Evolutionary conservation across 2,329 filamentous ascomycete species (phyloP).

Genomic region (Aspergillaceae sp.): DNA sequence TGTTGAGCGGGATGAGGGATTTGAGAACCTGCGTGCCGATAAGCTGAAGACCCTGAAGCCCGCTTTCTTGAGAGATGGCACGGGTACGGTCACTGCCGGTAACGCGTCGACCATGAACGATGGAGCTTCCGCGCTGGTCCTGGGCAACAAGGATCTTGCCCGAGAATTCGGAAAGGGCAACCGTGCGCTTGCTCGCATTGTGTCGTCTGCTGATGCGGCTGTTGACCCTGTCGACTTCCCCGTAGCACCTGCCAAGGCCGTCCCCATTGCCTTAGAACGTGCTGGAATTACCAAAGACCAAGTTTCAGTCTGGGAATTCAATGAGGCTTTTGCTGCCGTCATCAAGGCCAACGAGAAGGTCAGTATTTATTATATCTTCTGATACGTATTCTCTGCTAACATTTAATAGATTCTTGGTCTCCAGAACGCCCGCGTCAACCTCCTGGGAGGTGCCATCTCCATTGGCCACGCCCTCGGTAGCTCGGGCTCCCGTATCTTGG

Average conservation of each 20-base stretch:
- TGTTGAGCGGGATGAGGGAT: constrained; percentile 79
- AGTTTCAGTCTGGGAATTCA: constrained; percentile 95
- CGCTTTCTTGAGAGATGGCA: constrained; percentile 77
- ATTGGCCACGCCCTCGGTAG: constrained; percentile 87
- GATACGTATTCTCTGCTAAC: constrained; percentile 4
- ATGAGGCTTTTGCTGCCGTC: constrained; percentile 93
- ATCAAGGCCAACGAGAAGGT: constrained; percentile 91
- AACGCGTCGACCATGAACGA: constrained; percentile 94
- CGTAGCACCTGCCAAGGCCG: constrained; percentile 81
- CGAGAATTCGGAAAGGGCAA: constrained; percentile 69
- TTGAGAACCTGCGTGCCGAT: constrained; percentile 74
- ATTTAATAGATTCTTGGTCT: constrained; percentile 62
- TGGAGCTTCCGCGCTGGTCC: constrained; percentile 79
- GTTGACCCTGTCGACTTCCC: constrained; percentile 91
- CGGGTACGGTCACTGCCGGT: constrained; percentile 84
- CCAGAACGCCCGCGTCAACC: constrained; percentile 71
- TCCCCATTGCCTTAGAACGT: constrained; percentile 77
- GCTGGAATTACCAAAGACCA: constrained; percentile 87
- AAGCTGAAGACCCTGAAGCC: constrained; percentile 83
- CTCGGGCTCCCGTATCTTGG: constrained; percentile 84
- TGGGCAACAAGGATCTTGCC: constrained; percentile 72
- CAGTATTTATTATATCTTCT: constrained; percentile 11
- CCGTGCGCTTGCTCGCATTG: constrained; percentile 77
- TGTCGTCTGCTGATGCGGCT: constrained; percentile 79
- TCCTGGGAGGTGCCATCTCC: constrained; percentile 82